Evolutionary conservation across 768 basidiomycete genomes (phyloP), one percentile per base, ranked within the genome.

Genomic region (Tylopilus sp.): DNA sequence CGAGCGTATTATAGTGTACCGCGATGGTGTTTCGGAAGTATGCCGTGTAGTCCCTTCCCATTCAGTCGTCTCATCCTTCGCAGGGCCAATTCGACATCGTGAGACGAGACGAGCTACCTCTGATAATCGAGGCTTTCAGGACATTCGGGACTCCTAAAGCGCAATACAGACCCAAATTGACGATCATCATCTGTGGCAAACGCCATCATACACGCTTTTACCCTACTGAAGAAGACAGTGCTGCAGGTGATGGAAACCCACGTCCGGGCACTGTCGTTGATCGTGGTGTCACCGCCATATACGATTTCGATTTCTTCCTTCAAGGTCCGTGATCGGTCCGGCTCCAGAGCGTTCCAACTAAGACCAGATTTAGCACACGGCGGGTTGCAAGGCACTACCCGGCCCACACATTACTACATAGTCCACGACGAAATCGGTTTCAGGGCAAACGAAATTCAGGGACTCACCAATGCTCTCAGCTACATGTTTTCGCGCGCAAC

Each of bases 11-110:
- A 50, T 82, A n/a, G 76, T 82, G n/a, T 82, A 79, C 59, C 74
- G 80, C 9, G 90, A 92, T 64, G 90, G 90, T 45, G 88, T 92
- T 26, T 89, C 88, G 3, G 89, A 91, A 72, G 88, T 86, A 46
- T 31, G 70, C 40, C 42, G 25, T 29, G 22, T 31, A 19, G 41
- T 4, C 4, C 12, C 11, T 4, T 47, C 52, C 9, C 16, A 38
- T 47, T 48, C 37, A 13, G 11, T 12, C 4, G 19, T 30, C 50
- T 70, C 52, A 70, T 36, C 34, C 17, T 29, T 45, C 48, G 13
- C 48, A 79, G 72, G 79, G 79, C 1, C 81, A 81, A 71, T 82
- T 79, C 56, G 48, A 65, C 11, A 73, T 67, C 11, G 79, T 82
- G 28, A 67, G 77, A 28, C 17, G 21, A 16, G 72, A 78, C 24